Base-by-base conservation (phyloP, 108 stramenopile genomes). In the Skeletonema grethae region DNA sequence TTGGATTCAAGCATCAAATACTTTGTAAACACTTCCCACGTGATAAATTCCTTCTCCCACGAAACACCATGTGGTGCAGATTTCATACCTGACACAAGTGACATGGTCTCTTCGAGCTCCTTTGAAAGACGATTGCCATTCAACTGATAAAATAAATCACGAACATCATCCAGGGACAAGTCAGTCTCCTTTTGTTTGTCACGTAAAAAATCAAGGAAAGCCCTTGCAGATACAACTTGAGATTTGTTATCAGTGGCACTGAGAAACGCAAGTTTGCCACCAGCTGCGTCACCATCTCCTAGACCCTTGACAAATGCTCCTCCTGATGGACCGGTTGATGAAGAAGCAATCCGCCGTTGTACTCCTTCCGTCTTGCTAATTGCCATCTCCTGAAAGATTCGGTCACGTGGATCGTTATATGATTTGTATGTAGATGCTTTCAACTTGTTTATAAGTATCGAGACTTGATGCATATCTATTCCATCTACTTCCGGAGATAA, bases 181-280 rank as follows among this genome's bases (percentile, higher is more conserved):
- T 82, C 56, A 0, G 31, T 15, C 65, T 91, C 89, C 29, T 77
- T 73, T 62, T 94, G 93, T n/a, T 58, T 63, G n/a, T 46, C 32
- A 22, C 68, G 77, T 16, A 91, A 63, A 65, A 94, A 91, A 28
- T 72, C 70, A 2, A 89, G 50, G n/a, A 53, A 53, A 1, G 20
- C 18, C 50, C 50, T 22, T 53, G 50, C 50, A 9, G 50, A 53
- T 7, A 53, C 50, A 0, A 22, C 50, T 20, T 22, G 22, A 53
- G 22, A 53, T 24, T 53, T 53, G 22, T 53, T 53, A 22, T 53
- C 50, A 22, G 50, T 22, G 22, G 41, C 15, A 15, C 41, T 15
- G 34, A 90, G 36, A 77, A 93, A 93, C 11, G 80, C 66, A 10
- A 93, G 68, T 60, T 89, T 86, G 1, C 78, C 85, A n/a, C 80